Evolutionary conservation across 495 filamentous ascomycete genomes (phyloP), one percentile per base, ranked within the genome.

Genomic region (Hypoxylon lienhwacheense): DNA sequence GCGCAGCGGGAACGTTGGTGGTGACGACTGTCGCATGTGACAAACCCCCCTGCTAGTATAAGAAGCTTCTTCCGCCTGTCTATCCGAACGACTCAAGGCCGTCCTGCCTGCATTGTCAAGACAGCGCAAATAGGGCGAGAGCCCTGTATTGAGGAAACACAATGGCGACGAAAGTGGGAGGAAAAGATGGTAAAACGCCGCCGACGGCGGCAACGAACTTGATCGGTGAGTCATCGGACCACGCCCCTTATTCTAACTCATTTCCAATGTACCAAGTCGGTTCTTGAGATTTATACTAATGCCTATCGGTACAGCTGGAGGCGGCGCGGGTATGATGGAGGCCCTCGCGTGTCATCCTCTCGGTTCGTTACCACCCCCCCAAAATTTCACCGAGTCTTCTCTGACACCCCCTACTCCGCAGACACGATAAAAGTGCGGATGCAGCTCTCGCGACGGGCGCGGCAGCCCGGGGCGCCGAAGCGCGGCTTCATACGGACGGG

Each of bases 371-470:
- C 21, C n/a, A 19, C 36, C 4, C n/a, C 37, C 51, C n/a, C n/a
- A n/a, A n/a, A n/a, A 56, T 50, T 53, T 41, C 14, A 50, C 17
- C 31, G 50, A 44, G 31, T 40, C 49, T 15, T 36, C 10, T 24
- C 47, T 49, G 41, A 55, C 47, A 46, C n/a, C 36, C 3, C 7
- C 21, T 5, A 31, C 24, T 11, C 24, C 5, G 15, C 64, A 86
- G 91, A 96, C 67, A 96, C 90, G 19, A 92, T 97, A 77, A 96
- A 99, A 83, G 95, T 99, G 44, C 95, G 95, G 56, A 99, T 99
- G 95, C 95, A 99, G 75, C 85, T 99, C 22, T 97, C 93, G 22
- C 80, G 87, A 37, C 83, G 95, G 64, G 88, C 88, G 39, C 81
- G 85, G 41, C 81, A 83, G 10, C 91, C 90, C 32, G 93, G 93